Base-by-base conservation (phyloP, 2,329 filamentous ascomycete genomes). In the Monosporascus ibericus region DNA sequence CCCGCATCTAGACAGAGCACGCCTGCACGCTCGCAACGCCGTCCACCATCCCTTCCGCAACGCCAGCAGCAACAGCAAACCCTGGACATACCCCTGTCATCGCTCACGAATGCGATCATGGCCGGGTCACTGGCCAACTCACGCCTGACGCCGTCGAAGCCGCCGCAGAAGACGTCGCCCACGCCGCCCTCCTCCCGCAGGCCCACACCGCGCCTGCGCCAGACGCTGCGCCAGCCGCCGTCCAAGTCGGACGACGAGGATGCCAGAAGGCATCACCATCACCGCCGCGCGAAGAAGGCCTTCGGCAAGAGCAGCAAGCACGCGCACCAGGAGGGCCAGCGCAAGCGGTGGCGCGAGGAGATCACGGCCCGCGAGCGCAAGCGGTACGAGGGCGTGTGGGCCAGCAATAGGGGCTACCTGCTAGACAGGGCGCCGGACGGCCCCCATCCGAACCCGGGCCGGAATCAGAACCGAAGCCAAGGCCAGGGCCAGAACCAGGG, bases 361-460 rank as follows among this genome's bases (percentile, higher is more conserved):
- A 81, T 94, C 42, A 88, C 86, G 0, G 78, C 82, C 47, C 75
- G 82, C 5, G 88, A 94, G 64, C 76, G 87, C n/a, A 88, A 87
- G 63, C 79, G 89, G 1, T 94, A 94, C 67, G 89, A 92, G 67
- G 89, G 87, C 2, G 80, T 94, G 1, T 94, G 88, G 88, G 89
- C 89, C 1, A 89, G 87, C 42, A 94, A 94, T 62, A 82, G 84
- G 48, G 88, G 88, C 0, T 53, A 83, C 0, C 69, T 81, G 8
- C 65, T 79, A 2, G 51, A 54, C 20, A 42, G 40, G 9, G 46
- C 38, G 14, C 20, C 17, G 24, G 20, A 25, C 36, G 8, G 9
- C 37, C 47, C 27, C 39, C 56, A 5, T 11, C 44, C 57, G 54
- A n/a, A 22, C 40, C 11, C 11, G 18, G 40, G 6, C 40, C 22